A percentile compares a stretch with the other conserved stretches of the same genome.
Evolutionary conservation across 2,329 filamentous ascomycete species (phyloP).

Genomic region (Hymenoscyphus albidus): DNA sequence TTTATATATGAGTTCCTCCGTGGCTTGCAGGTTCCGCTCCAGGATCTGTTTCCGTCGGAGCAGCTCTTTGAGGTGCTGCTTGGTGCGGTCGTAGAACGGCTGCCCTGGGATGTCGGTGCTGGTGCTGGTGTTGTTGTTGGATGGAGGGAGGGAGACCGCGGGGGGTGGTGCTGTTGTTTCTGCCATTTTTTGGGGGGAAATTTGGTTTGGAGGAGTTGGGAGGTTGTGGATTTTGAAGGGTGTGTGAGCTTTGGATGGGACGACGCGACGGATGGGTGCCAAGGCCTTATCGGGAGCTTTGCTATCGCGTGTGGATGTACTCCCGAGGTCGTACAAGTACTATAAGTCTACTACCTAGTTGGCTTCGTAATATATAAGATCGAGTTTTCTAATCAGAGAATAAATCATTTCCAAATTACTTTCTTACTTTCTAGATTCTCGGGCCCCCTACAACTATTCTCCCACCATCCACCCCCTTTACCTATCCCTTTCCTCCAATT

Average conservation of each 20-base stretch:
- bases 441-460: too few species aligned
- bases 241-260: background rate
- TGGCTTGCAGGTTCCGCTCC: conserved; percentile 21
- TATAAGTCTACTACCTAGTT: too few species aligned
- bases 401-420: too few species aligned
- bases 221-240: background rate
- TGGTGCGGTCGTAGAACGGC: conserved; percentile 71
- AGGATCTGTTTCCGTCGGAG: conserved; percentile 59
- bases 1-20: conserved; percentile 77
- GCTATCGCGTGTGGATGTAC: too few species aligned
- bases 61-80: conserved; percentile 62
- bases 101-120: conserved; percentile 43
- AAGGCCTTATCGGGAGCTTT: background rate
- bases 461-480: too few species aligned
- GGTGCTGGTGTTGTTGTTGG: background rate
- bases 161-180: conserved; percentile 42
- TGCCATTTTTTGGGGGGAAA: conserved; percentile 38
- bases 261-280: background rate
- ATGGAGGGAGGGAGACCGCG: conserved; percentile 24
- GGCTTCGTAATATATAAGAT: too few species aligned
- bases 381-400: too few species aligned
- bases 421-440: too few species aligned
- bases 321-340: too few species aligned
- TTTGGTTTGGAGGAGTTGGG: background rate
- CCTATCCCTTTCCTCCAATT: too few species aligned